Evolutionary conservation across 2,329 filamentous ascomycete species (phyloP).

Genomic region (Pestalotiopsis fici): DNA sequence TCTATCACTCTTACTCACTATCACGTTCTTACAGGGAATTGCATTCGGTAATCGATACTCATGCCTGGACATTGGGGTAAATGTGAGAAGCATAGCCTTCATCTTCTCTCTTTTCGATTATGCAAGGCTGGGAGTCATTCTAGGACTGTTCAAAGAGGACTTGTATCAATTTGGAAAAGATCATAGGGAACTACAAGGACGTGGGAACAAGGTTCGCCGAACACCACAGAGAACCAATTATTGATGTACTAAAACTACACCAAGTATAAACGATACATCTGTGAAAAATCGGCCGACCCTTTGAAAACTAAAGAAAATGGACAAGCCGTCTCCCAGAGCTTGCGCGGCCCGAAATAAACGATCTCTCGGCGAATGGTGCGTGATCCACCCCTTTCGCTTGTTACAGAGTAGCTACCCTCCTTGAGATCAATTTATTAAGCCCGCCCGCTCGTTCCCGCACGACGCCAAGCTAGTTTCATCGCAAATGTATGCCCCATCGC

Average conservation of each 20-base stretch:
- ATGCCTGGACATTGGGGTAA: neutral
- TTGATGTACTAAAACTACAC: neutral
- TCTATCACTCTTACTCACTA: too few species aligned
- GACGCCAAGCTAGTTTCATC: neutral
- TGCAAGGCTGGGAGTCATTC: neutral
- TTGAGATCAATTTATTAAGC: too few species aligned
- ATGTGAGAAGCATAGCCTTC: neutral
- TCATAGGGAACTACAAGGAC: neutral
- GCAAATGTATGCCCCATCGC: neutral
- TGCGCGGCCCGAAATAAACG: neutral
- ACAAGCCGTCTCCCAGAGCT: neutral
- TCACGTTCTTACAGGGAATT: too few species aligned
- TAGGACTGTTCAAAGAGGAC: neutral
- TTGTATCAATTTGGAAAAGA: neutral
- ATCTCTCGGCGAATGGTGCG: neutral
- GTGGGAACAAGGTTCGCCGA: neutral
- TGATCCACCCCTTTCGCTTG: neutral
- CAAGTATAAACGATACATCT: neutral
- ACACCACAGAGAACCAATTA: neutral
- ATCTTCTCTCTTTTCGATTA: neutral
- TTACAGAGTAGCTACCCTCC: neutral
- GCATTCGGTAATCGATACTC: neutral
- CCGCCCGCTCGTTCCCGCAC: neutral
- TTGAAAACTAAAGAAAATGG: neutral
- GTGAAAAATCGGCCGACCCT: neutral